Conservation (phyloP, 116 monocot species). For the Dioscorea cayenensis region DNA sequence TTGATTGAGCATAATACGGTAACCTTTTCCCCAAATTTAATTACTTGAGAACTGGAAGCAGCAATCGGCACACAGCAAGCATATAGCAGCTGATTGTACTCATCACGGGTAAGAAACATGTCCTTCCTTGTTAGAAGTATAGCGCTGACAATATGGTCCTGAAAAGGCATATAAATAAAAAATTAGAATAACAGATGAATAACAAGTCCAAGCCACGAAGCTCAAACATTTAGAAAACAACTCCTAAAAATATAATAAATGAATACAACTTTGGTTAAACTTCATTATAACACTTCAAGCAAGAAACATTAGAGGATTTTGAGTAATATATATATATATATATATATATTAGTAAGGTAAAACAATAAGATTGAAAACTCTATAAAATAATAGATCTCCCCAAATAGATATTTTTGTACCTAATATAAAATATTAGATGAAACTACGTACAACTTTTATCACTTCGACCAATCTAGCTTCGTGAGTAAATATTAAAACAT, state of each 20-base stretch:
- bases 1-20: constrained; percentile 21
- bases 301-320: too few species aligned
- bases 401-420: too few species aligned
- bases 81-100: constrained; percentile 79
- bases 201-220: not conserved
- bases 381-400: too few species aligned
- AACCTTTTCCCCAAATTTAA: constrained; percentile 33
- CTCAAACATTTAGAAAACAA: not conserved
- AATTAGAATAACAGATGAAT: not conserved
- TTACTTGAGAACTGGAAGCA: constrained; percentile 15
- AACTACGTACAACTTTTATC: too few species aligned
- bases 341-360: too few species aligned
- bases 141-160: constrained; percentile 98
- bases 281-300: too few species aligned
- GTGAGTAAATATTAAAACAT: too few species aligned
- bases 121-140: constrained; percentile 82
- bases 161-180: constrained; percentile 9
- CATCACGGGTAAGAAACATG: constrained; percentile 82
- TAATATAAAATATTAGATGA: too few species aligned
- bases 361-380: too few species aligned
- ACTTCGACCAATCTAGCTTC: too few species aligned
- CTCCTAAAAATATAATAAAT: not conserved
- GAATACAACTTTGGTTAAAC: not conserved
- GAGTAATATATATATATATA: too few species aligned
- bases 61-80: constrained; percentile 45